Evolutionary conservation across 176 grass and related monocot genomes (phyloP).

Genomic region (Pontederia paniculata): DNA sequence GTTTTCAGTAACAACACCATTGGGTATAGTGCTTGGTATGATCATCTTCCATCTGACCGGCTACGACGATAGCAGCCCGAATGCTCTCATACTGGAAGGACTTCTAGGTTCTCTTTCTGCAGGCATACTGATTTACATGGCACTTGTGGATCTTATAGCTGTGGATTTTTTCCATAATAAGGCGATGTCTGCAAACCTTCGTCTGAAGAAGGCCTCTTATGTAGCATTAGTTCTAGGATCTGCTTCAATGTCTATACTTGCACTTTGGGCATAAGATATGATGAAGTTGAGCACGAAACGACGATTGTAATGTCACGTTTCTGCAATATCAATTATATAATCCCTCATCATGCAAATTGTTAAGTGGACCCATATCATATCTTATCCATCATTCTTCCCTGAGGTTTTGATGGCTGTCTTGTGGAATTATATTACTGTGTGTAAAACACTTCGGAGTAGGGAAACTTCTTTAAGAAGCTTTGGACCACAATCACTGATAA

Average conservation of each 20-base stretch:
- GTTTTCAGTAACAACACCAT: slow-evolving; percentile 85
- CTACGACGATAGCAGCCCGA: slow-evolving; percentile 84
- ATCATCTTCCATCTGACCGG: slow-evolving; percentile 77
- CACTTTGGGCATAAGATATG: slow-evolving; percentile 66
- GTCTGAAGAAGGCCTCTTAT: slow-evolving; percentile 66
- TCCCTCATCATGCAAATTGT: too few relatives aligned
- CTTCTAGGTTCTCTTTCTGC: slow-evolving; percentile 78
- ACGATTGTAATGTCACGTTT: too few relatives aligned
- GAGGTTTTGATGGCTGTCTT: too few relatives aligned
- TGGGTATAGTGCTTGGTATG: slow-evolving; percentile 94
- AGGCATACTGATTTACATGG: slow-evolving; percentile 88
- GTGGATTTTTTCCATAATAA: slow-evolving; percentile 96
- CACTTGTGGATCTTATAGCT: slow-evolving; percentile 84
- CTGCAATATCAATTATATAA: too few relatives aligned
- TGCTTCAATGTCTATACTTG: slow-evolving; percentile 88
- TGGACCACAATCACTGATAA: too few relatives aligned
- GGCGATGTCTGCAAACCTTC: slow-evolving; percentile 47
- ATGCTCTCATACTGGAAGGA: slow-evolving; percentile 83
- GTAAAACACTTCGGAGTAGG: too few relatives aligned
- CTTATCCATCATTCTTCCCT: too few relatives aligned
- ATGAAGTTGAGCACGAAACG: neutral
- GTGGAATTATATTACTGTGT: too few relatives aligned
- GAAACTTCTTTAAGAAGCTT: too few relatives aligned
- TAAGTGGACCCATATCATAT: too few relatives aligned
- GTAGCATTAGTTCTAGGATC: slow-evolving; percentile 80